phyloP scores from a whole-genome alignment of 2,329 filamentous ascomycete species.

The Penicillium paneum region DNA sequence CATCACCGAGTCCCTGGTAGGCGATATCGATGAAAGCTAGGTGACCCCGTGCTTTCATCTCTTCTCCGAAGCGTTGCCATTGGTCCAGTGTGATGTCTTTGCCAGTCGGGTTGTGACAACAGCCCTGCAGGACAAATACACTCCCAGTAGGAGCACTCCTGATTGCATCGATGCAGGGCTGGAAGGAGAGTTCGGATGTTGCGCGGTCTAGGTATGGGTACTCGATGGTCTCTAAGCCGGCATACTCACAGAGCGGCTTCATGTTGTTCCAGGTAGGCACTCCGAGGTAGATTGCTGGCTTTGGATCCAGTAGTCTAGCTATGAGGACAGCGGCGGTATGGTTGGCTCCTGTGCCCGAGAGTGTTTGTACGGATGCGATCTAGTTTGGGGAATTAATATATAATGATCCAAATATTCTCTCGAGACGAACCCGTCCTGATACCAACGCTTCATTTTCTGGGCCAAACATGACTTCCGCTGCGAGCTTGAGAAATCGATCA shows the following conservation, averaged over 20 bases:
- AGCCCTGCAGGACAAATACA: background rate
- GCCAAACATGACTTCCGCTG: background rate
- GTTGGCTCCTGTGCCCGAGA: background rate
- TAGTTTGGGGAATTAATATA: background rate
- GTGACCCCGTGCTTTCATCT: no score
- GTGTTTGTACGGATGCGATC: background rate
- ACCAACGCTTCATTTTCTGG: background rate
- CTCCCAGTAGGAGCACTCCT: background rate
- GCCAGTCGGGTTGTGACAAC: no score
- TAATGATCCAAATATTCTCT: no score
- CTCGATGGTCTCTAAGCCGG: background rate
- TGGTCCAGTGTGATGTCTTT: no score
- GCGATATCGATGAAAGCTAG: no score
- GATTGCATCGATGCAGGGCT: background rate
- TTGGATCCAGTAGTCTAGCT: background rate
- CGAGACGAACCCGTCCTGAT: background rate
- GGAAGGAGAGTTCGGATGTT: background rate
- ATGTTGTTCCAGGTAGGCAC: background rate
- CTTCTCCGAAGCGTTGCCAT: no score
- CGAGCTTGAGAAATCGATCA: background rate
- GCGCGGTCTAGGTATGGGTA: background rate
- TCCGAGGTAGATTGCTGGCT: background rate
- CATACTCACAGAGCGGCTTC: background rate
- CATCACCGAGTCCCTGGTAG: no score
- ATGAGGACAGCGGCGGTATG: background rate